Evolutionary conservation across 306 rosid genomes (phyloP).

Genomic region (Delonix regia): DNA sequence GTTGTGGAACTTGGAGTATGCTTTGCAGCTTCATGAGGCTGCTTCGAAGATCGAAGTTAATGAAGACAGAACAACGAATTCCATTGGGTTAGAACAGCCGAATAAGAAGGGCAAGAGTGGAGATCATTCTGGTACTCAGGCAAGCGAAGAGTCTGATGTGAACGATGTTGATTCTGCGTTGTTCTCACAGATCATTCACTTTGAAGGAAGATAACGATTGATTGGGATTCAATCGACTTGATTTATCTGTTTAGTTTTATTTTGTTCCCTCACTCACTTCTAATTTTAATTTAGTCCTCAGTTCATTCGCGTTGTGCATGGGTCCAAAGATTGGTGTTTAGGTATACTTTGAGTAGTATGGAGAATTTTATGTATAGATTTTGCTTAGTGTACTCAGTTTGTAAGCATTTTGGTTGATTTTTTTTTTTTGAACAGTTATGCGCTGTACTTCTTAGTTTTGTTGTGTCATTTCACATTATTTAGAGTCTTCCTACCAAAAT

Average conservation of each 20-base stretch:
- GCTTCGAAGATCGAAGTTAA: slow-evolving; percentile 36
- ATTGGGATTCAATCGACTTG: neutral
- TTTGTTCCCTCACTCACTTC: too few species aligned
- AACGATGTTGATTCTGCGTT: slow-evolving; percentile 30
- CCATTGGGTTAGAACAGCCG: slow-evolving; percentile 22
- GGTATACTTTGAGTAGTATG: neutral
- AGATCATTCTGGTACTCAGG: slow-evolving; percentile 20
- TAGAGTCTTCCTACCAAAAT: too few species aligned
- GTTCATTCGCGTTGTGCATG: too few species aligned
- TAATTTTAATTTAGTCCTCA: too few species aligned
- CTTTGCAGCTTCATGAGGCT: slow-evolving; percentile 64
- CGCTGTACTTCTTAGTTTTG: too few species aligned
- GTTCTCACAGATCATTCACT: slow-evolving; percentile 46
- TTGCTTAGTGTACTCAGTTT: neutral
- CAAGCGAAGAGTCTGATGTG: slow-evolving; percentile 38
- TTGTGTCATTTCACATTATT: too few species aligned
- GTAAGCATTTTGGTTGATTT: neutral
- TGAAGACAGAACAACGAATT: slow-evolving; percentile 33
- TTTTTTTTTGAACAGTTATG: neutral
- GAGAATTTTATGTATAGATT: neutral
- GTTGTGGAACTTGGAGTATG: slow-evolving; percentile 82
- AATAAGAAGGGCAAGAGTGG: slow-evolving; percentile 3
- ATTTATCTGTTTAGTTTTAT: too few species aligned
- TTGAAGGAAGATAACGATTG: slow-evolving; percentile 57
- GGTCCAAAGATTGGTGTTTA: neutral